Percentiles rank a stretch among this genome's conserved stretches.
Evolutionary conservation across 2,329 filamentous ascomycete genomes (phyloP).

Genomic region (Claviceps sp.): DNA sequence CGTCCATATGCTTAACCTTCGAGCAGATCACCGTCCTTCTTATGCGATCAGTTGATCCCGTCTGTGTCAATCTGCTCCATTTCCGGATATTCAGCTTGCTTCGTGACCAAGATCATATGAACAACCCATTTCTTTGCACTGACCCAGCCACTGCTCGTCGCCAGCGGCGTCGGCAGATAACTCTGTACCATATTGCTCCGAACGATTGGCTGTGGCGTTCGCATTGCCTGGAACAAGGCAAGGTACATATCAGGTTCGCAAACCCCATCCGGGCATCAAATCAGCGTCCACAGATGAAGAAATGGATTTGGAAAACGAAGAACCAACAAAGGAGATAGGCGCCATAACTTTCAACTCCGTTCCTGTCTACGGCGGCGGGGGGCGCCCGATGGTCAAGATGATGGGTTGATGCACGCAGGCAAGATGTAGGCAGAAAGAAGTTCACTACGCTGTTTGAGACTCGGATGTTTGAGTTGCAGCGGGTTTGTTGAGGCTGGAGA

Average conservation of each 20-base stretch:
- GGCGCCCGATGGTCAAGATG: no score
- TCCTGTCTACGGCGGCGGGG: no score
- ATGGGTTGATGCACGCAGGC: no score
- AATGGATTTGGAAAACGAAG: no score
- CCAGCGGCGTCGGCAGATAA: constrained; percentile 38
- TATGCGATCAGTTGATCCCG: constrained; percentile 4
- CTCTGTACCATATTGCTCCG: constrained; percentile 26
- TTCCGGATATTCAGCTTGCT: constrained; percentile 27
- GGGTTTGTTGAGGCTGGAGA: no score
- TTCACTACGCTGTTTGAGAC: no score
- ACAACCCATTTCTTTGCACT: constrained; percentile 33
- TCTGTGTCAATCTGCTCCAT: constrained; percentile 24
- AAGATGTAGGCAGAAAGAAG: no score
- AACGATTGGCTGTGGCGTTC: constrained; percentile 25
- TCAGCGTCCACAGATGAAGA: constrained; percentile 9
- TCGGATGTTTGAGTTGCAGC: no score
- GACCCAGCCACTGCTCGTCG: constrained; percentile 32
- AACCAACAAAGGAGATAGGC: no score
- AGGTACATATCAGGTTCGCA: constrained; percentile 17
- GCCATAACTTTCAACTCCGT: no score
- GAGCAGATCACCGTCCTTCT: constrained; percentile 4
- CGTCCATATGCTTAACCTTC: constrained; percentile 1
- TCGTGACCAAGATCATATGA: constrained; percentile 36
- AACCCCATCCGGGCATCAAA: no score
- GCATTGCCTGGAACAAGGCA: constrained; percentile 41